Conservation (phyloP, 2,329 filamentous ascomycete genomes). For the Zymoseptoria ardabiliae region DNA sequence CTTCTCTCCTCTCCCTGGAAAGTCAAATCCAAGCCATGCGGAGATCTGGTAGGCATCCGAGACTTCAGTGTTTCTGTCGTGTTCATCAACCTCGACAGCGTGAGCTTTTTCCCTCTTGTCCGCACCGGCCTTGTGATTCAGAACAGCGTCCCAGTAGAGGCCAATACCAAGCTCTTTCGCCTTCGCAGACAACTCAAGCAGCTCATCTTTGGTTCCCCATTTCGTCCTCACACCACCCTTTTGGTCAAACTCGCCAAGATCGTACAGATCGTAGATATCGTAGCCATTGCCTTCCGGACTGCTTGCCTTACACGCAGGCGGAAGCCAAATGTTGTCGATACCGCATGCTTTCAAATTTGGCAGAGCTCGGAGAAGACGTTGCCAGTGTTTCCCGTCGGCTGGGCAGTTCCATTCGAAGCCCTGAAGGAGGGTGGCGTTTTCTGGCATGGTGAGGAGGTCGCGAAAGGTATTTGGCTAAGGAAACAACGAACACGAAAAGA, state of each 20-base stretch:
- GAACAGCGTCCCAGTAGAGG: conserved; percentile 61
- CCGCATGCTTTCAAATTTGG: conserved; percentile 52
- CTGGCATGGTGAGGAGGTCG: conserved; percentile 10
- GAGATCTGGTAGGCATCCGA: conserved; percentile 44
- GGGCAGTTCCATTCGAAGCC: conserved; percentile 66
- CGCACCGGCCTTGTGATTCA: conserved; percentile 63
- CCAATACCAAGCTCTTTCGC: conserved; percentile 49
- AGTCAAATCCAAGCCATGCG: conserved; percentile 61
- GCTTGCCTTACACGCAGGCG: conserved; percentile 60
- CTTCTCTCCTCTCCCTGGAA: conserved; percentile 50
- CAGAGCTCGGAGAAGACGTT: conserved; percentile 47
- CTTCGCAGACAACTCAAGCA: conserved; percentile 44
- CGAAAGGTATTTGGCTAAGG: too few relatives aligned
- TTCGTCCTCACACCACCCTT: conserved; percentile 57
- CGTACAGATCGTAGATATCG: conserved; percentile 52
- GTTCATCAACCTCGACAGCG: conserved; percentile 53
- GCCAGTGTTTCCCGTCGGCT: conserved; percentile 56
- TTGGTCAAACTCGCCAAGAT: conserved; percentile 59
- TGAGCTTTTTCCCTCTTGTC: conserved; percentile 56
- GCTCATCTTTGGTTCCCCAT: conserved; percentile 59
- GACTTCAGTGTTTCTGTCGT: conserved; percentile 16
- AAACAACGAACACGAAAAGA: background rate
- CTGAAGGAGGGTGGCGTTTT: conserved; percentile 52
- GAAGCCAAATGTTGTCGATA: conserved; percentile 58
- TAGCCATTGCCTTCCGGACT: conserved; percentile 52